A percentile compares a stretch with the other conserved stretches of the same genome.
Evolutionary conservation across 1,284 basidiomycete genomes (phyloP).

Genomic region (Ustilago sp.): DNA sequence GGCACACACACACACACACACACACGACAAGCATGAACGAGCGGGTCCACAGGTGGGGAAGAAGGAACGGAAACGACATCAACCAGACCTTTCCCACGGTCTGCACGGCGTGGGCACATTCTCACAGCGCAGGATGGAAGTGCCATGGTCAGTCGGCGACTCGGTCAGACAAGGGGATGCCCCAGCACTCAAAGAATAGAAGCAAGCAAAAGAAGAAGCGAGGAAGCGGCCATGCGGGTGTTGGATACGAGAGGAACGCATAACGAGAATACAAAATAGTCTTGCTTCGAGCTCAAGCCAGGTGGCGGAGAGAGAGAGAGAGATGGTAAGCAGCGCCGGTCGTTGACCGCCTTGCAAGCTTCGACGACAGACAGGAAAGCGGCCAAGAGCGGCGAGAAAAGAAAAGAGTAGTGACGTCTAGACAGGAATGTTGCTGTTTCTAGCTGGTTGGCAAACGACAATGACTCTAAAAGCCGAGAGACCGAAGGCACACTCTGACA

Average conservation of each 20-base stretch:
- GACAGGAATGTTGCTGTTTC: slow-evolving; percentile 6
- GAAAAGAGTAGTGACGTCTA: slow-evolving; percentile 8
- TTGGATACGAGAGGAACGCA: slow-evolving; percentile 3
- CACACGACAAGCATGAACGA: background rate
- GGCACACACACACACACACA: background rate
- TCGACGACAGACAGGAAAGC: slow-evolving; percentile 1
- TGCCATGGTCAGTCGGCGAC: slow-evolving; percentile 7
- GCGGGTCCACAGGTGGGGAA: slow-evolving; percentile 2
- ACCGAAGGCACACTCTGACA: slow-evolving; percentile 13
- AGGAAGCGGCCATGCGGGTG: background rate
- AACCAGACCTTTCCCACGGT: background rate
- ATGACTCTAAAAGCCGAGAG: background rate
- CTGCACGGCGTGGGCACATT: too few species aligned
- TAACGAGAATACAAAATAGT: background rate
- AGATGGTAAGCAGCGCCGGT: background rate
- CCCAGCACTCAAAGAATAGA: background rate
- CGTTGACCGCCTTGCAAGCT: too few species aligned
- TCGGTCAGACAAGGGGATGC: background rate
- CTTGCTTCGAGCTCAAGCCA: background rate
- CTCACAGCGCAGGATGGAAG: background rate
- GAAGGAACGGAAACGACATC: background rate
- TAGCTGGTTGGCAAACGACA: background rate
- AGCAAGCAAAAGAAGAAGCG: background rate
- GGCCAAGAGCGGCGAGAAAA: slow-evolving; percentile 19
- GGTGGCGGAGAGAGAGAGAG: too few species aligned